Conservation (phyloP, 2,329 filamentous ascomycete genomes). For the Phaeosphaeria sp. region DNA sequence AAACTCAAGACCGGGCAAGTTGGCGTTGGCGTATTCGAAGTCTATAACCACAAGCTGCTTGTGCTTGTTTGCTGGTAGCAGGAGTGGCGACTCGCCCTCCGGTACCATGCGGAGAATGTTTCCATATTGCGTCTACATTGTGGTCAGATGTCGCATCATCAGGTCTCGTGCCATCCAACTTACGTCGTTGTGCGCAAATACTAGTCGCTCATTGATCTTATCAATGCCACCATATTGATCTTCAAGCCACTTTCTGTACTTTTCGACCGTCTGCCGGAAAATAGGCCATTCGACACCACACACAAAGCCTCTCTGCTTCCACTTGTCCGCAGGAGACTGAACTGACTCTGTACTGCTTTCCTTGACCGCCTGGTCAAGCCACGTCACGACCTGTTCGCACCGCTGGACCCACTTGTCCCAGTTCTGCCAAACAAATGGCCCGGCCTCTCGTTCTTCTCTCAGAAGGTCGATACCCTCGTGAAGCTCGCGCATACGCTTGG, state of each 20-base stretch:
- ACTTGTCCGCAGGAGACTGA: conserved; percentile 56
- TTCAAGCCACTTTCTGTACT: conserved; percentile 77
- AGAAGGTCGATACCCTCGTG: conserved; percentile 92
- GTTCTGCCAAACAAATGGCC: conserved; percentile 86
- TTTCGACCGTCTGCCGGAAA: conserved; percentile 77
- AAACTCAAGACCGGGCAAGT: conserved; percentile 85
- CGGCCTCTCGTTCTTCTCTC: conserved; percentile 75
- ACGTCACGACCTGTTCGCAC: conserved; percentile 65
- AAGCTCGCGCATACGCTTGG: conserved; percentile 95
- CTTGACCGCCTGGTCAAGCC: conserved; percentile 67
- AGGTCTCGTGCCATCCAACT: conserved; percentile 41
- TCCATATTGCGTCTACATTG: conserved; percentile 88
- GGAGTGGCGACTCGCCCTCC: conserved; percentile 76
- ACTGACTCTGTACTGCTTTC: conserved; percentile 37
- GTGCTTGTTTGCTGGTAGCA: conserved; percentile 89
- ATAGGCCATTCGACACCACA: conserved; percentile 83
- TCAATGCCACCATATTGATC: conserved; percentile 71
- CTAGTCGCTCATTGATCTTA: conserved; percentile 74
- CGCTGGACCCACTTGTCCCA: conserved; percentile 90
- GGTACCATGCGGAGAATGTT: conserved; percentile 86
- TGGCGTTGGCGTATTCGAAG: conserved; percentile 95
- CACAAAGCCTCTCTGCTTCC: conserved; percentile 76
- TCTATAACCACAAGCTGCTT: conserved; percentile 97
- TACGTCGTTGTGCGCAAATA: conserved; percentile 98
- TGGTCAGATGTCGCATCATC: conserved; percentile 12